Evolutionary conservation across 2,329 filamentous ascomycete species (phyloP), one percentile per base, ranked within the genome.

Genomic region (Sporothrix variecibatus): DNA sequence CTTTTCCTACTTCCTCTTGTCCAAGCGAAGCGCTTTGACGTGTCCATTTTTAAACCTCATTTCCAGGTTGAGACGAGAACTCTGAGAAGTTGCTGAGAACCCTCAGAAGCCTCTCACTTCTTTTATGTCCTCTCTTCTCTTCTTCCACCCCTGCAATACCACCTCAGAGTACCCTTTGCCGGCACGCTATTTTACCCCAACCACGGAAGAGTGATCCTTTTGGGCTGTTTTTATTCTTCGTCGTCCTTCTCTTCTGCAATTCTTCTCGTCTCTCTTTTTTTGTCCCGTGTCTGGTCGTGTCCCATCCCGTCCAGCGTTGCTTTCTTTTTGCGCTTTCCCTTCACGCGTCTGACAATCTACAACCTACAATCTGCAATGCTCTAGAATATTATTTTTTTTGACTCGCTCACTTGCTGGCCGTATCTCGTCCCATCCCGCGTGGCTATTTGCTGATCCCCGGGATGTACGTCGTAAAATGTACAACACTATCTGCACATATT

Each of bases 181-280:
- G 67, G 67, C 20, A 68, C 67, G 31, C 67, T 40, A 26, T 53
- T 56, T 70, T 68, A 68, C 20, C 46, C 67, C 46, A 53, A 26
- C 31, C 49, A 70, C 67, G 67, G 49, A 56, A 28, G 26, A 70
- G 23, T 40, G 49, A 56, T 69, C 46, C 67, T 53, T 69, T 69
- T 23, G 43, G 67, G 34, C 34, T 43, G 34, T 17, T 38, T 65
- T 11, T 17, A 15, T 65, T 65, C 15, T 7, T 38, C n/a, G 5
- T 38, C 28, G 12, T 38, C 15, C 17, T 8, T 38, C 17, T 53
- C 28, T 7, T 0, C 2, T 9, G 15, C 20, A 31, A 5, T n/a
- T 67, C 23, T 49, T 23, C 9, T 28, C 26, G 8, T 31, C 23
- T 15, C 4, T 49, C 23, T 17, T 49, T 12, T 15, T 56, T 9